Evolutionary conservation across 2,329 filamentous ascomycete species (phyloP), one percentile per base, ranked within the genome.

Genomic region (Colletotrichum sp.): DNA sequence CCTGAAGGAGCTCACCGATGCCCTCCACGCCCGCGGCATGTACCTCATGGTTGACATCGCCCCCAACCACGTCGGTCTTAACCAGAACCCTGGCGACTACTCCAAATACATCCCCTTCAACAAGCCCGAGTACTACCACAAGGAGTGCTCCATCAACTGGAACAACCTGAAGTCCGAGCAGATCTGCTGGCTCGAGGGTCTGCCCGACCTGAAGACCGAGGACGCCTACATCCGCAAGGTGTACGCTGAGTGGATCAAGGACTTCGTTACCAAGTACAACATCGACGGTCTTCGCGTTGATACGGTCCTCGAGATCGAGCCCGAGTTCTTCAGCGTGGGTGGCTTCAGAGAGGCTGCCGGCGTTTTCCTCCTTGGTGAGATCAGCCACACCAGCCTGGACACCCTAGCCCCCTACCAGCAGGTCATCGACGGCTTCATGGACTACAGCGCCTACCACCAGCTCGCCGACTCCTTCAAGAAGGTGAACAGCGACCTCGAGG

Each of bases 271-370:
- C 5, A 90, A 92, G 77, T 94, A 93, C 80, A 86, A 85, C n/a
- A 91, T 93, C 85, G 91, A 92, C 80, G 90, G 91, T 7, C 84
- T 92, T 6, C 89, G 91, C 66, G 88, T 93, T 77, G 91, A 93
- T 76, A 92, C 90, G 0, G 90, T 89, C 76, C 91, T 91, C 82
- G 90, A 93, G 80, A 89, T 93, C 18, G 87, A 91, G 76, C 88
- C 89, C 75, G 85, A 85, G 12, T 94, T 92, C 82, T 92, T 91
- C 84, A 83, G 88, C 0, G 56, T 65, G 0, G 70, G 73, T 16
- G 82, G 80, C 0, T 93, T 93, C 79, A 83, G 87, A 18, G 79
- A 85, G 7, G 88, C 87, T 3, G 87, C 90, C 3, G 91, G 90
- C 6, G 89, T 93, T 2, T 93, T 92, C 81, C 85, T 88, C 7